phyloP scores from a whole-genome alignment of 2,329 filamentous ascomycete genomes.

The Claviceps africana region DNA sequence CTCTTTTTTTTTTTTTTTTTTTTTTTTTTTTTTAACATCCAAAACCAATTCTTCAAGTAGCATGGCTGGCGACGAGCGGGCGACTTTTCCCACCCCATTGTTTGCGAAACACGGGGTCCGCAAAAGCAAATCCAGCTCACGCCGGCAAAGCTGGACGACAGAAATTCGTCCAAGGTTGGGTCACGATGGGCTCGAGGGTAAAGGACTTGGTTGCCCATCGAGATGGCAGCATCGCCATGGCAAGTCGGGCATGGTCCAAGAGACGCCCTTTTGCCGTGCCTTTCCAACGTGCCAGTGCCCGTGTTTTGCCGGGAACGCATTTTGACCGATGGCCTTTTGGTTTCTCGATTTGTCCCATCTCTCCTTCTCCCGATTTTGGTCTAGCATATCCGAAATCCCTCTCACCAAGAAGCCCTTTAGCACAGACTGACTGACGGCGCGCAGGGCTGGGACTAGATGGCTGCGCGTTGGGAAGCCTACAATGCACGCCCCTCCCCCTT shows the following conservation, averaged over 20 bases:
- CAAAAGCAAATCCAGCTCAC: neutral
- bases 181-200: neutral
- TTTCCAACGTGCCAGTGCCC: neutral
- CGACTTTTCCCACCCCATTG: neutral
- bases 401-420: neutral
- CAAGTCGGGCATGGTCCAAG: neutral
- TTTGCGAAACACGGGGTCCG: neutral
- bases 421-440: neutral
- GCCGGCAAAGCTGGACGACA: constrained; percentile 1
- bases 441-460: neutral
- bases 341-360: too few species aligned
- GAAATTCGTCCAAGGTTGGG: neutral
- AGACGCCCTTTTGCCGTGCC: neutral
- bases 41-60: neutral
- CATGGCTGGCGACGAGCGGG: constrained; percentile 3
- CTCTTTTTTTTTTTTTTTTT: neutral
- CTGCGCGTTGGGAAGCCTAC: neutral
- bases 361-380: neutral
- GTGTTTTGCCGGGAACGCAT: neutral
- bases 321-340: neutral
- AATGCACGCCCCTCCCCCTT: neutral
- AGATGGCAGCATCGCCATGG: neutral
- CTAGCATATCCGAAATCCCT: neutral
- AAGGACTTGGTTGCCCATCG: neutral
- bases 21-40: neutral